Evolutionary conservation across 345 rosid species (phyloP).

Genomic region (Melaleuca quinquenervia): DNA sequence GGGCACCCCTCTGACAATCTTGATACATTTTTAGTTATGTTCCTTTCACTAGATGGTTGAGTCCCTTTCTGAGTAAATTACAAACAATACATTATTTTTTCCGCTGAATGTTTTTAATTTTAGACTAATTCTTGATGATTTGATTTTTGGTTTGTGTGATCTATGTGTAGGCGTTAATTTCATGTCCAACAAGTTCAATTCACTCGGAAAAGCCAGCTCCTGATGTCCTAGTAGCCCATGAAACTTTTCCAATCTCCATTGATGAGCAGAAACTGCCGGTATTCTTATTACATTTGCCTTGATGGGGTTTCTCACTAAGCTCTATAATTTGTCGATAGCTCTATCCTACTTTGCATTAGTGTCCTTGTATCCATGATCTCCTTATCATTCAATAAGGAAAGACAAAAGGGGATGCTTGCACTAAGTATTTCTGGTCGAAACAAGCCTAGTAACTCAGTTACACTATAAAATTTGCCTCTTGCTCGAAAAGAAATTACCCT

Average conservation of each 20-base stretch:
- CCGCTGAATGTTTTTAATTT: neutral
- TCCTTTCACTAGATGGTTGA: neutral
- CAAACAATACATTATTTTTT: neutral
- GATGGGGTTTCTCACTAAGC: neutral
- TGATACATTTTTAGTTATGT: neutral
- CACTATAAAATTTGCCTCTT: neutral
- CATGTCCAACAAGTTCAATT: slow-evolving; percentile 58
- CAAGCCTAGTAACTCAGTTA: neutral
- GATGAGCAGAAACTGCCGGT: slow-evolving; percentile 45
- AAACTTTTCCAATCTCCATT: slow-evolving; percentile 40
- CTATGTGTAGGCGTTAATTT: slow-evolving; percentile 33
- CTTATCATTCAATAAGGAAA: neutral
- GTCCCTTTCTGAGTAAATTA: neutral
- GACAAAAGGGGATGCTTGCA: neutral
- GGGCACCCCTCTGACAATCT: neutral
- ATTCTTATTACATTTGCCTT: neutral
- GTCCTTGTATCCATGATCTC: neutral
- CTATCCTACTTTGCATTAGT: neutral
- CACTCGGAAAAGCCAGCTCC: slow-evolving; percentile 42
- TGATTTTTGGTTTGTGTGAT: neutral
- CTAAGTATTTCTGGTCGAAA: neutral
- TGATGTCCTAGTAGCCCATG: slow-evolving; percentile 42
- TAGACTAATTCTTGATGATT: neutral
- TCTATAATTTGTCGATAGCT: neutral
- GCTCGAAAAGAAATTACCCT: neutral